Evolutionary conservation across 495 filamentous ascomycete species (phyloP).

Genomic region (Hypoxylon crocopeplum): DNA sequence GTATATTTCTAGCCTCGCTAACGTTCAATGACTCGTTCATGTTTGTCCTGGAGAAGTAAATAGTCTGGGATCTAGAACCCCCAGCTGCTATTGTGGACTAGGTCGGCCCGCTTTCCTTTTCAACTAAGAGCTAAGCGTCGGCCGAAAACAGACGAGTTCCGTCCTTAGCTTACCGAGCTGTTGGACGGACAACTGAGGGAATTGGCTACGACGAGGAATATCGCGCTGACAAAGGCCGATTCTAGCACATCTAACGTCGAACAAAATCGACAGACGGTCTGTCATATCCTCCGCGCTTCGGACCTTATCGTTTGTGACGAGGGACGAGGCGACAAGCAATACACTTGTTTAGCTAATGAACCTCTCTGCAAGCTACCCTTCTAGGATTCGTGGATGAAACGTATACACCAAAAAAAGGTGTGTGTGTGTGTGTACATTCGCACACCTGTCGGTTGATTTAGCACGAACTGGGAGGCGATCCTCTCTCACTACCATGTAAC

Average conservation of each 20-base stretch:
- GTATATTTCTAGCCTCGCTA: background rate
- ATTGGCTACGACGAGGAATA: conserved; percentile 20
- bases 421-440: background rate
- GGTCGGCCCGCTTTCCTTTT: conserved; percentile 1
- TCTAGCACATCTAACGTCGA: no score
- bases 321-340: conserved; percentile 3
- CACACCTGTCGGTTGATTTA: conserved; percentile 14
- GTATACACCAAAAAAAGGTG: conserved; percentile 8
- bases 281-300: conserved; percentile 18
- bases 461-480: conserved; percentile 23
- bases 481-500: conserved; percentile 5
- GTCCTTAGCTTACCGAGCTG: conserved; percentile 25
- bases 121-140: conserved; percentile 25
- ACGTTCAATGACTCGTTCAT: conserved; percentile 14
- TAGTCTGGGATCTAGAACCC: conserved; percentile 9
- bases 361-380: conserved; percentile 15
- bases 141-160: conserved; percentile 24
- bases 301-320: conserved; percentile 22
- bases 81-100: conserved; percentile 7
- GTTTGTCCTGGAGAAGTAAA: conserved; percentile 4
- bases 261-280: no score
- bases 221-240: conserved; percentile 16
- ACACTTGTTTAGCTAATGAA: conserved; percentile 20
- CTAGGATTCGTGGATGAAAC: conserved; percentile 23
- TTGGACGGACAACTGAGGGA: conserved; percentile 24